Evolutionary conservation across 495 filamentous ascomycete species (phyloP).

Genomic region (Aspergillus nidulans): DNA sequence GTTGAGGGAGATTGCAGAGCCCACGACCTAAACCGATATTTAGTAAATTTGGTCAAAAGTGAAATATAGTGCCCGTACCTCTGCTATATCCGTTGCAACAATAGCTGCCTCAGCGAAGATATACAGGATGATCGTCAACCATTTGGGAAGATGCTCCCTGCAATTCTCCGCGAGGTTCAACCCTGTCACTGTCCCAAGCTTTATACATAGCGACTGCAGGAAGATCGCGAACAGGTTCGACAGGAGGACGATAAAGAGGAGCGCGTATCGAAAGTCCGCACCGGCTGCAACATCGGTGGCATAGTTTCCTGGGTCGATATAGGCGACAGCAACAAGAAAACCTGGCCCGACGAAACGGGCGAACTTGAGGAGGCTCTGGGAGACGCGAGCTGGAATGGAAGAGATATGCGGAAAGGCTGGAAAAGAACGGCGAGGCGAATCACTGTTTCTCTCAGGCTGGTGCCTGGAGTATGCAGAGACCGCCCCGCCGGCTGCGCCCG

Average conservation of each 20-base stretch:
- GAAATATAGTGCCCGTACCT: conserved; percentile 39
- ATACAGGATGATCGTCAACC: conserved; percentile 73
- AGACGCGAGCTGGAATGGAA: conserved; percentile 15
- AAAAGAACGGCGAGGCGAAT: conserved; percentile 37
- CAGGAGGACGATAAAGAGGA: conserved; percentile 77
- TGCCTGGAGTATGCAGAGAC: conserved; percentile 30
- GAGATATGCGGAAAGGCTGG: conserved; percentile 15
- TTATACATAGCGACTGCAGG: conserved; percentile 76
- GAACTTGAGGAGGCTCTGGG: conserved; percentile 54
- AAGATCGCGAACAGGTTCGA: conserved; percentile 84
- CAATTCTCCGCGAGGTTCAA: conserved; percentile 77
- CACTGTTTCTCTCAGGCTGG: conserved; percentile 34
- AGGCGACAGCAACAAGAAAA: conserved; percentile 75
- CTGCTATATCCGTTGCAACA: conserved; percentile 86
- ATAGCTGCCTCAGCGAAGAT: conserved; percentile 74
- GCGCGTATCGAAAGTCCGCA: conserved; percentile 57
- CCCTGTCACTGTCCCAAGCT: conserved; percentile 81
- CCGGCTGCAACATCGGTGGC: conserved; percentile 77
- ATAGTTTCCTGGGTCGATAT: conserved; percentile 84
- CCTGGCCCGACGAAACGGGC: conserved; percentile 79
- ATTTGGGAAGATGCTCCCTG: conserved; percentile 67
- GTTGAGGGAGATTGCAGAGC: conserved; percentile 87
- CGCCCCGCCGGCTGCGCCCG: conserved; percentile 30
- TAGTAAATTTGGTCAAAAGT: neutral
- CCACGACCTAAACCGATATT: conserved; percentile 60